A percentile compares a stretch with the other conserved stretches of the same genome.
phyloP scores from a whole-genome alignment of 352 stramenopile genomes.

The Phytophthora nicotianae region DNA sequence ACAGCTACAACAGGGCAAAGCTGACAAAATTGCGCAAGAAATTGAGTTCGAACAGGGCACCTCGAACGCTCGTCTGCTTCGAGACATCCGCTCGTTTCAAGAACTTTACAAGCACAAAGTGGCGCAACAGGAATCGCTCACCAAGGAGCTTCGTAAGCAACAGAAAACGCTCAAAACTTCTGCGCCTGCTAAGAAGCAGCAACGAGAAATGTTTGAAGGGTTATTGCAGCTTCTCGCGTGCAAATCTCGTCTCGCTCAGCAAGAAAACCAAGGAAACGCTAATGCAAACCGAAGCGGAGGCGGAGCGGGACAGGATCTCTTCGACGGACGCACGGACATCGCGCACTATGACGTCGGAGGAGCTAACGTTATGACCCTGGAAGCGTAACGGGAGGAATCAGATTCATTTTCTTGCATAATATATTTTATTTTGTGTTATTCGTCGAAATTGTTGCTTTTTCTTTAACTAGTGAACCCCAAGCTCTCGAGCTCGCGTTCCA shows the following conservation, averaged over 20 bases:
- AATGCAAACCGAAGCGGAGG: conserved; percentile 18
- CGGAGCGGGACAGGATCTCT: conserved; percentile 45
- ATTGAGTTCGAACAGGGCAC: conserved; percentile 87
- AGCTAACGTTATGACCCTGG: conserved; percentile 86
- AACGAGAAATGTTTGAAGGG: conserved; percentile 87
- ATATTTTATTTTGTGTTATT: conserved; percentile 17
- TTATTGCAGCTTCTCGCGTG: conserved; percentile 80
- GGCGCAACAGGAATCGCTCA: conserved; percentile 88
- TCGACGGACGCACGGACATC: conserved; percentile 69
- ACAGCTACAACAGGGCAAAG: conserved; percentile 71
- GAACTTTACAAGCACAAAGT: conserved; percentile 93
- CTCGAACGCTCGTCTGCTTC: conserved; percentile 61
- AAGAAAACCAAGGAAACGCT: conserved; percentile 28
- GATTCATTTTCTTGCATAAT: not conserved
- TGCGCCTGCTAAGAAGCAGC: conserved; percentile 69
- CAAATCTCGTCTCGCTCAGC: conserved; percentile 70
- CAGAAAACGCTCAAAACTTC: conserved; percentile 90
- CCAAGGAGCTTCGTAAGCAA: conserved; percentile 91
- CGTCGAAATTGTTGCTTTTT: conserved; percentile 1
- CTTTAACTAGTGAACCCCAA: conserved; percentile 28
- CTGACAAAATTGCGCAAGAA: conserved; percentile 88
- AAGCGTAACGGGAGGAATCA: conserved; percentile 37
- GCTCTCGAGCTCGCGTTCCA: conserved; percentile 59
- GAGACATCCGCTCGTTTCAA: conserved; percentile 89
- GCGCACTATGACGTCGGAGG: conserved; percentile 81